phyloP scores from a whole-genome alignment of 2,329 filamentous ascomycete species.

The Botryotinia narcissicola region DNA sequence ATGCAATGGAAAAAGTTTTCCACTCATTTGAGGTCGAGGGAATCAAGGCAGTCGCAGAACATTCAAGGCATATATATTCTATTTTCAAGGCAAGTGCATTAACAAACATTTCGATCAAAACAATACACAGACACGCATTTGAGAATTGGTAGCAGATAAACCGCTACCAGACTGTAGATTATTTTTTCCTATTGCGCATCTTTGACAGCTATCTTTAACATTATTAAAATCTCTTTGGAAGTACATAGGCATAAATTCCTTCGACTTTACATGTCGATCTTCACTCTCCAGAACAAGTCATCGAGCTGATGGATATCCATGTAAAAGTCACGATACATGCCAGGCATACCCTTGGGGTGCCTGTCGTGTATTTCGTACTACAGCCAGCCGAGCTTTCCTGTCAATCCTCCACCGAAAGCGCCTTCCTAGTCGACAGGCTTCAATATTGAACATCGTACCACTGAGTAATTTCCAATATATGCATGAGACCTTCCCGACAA shows the following conservation, averaged over 20 bases:
- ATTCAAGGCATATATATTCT: not conserved
- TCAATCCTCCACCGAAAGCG: not conserved
- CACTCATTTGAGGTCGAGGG: not conserved
- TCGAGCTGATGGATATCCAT: conserved; percentile 1
- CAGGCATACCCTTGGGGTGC: not conserved
- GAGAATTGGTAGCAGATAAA: not conserved
- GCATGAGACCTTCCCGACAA: conserved; percentile 6
- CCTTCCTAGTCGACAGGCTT: not conserved
- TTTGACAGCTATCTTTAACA: not conserved
- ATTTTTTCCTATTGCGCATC: not conserved
- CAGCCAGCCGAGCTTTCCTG: not conserved
- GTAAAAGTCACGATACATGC: not conserved
- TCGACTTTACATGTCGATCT: not conserved
- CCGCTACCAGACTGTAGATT: not conserved
- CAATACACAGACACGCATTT: not conserved
- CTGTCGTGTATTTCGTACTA: not conserved
- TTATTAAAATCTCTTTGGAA: not conserved
- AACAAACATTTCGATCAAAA: not conserved
- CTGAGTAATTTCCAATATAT: conserved; percentile 3
- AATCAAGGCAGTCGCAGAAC: not conserved
- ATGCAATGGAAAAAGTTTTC: not conserved
- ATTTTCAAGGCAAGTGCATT: not conserved
- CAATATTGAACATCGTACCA: not conserved
- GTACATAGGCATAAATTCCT: not conserved
- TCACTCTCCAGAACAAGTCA: not conserved